These are phyloP conservation scores for Ceratocystis diversiconidia DNA, from an alignment of 2,329 filamentous ascomycete species.

Conservation along the genomic window DNA sequence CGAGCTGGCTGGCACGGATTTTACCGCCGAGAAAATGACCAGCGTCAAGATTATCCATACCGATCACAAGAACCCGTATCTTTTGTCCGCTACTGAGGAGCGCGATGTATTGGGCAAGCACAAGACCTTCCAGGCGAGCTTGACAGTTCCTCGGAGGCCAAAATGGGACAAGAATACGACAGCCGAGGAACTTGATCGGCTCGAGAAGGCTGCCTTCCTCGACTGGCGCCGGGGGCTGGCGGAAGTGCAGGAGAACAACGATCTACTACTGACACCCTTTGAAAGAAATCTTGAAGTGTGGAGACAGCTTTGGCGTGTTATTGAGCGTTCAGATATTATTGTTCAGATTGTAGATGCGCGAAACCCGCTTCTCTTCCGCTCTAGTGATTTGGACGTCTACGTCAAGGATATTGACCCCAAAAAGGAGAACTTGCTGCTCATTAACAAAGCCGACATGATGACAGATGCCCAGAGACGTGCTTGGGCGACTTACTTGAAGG, in stretches of 20 bases:
- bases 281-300: constrained; percentile 96
- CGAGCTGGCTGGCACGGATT: constrained; percentile 94
- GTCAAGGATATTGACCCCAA: constrained; percentile 80
- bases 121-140: constrained; percentile 56
- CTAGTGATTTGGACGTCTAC: constrained; percentile 82
- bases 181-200: constrained; percentile 60
- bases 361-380: constrained; percentile 86
- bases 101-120: constrained; percentile 66
- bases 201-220: constrained; percentile 68
- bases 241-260: constrained; percentile 84
- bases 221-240: constrained; percentile 83
- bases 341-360: constrained; percentile 97
- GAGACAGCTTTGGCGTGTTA: constrained; percentile 95
- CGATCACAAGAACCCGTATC: constrained; percentile 88
- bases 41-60: constrained; percentile 98
- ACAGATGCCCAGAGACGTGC: constrained; percentile 63
- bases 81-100: constrained; percentile 77
- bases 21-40: constrained; percentile 97
- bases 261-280: constrained; percentile 93
- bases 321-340: constrained; percentile 86
- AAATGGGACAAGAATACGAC: constrained; percentile 81
- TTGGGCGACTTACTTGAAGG: constrained; percentile 79
- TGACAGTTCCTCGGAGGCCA: constrained; percentile 83
- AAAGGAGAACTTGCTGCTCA: constrained; percentile 82
- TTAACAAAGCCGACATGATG: constrained; percentile 99